Evolutionary conservation across 2,329 filamentous ascomycete species (phyloP).

Genomic region (Xylariaceae sp.): DNA sequence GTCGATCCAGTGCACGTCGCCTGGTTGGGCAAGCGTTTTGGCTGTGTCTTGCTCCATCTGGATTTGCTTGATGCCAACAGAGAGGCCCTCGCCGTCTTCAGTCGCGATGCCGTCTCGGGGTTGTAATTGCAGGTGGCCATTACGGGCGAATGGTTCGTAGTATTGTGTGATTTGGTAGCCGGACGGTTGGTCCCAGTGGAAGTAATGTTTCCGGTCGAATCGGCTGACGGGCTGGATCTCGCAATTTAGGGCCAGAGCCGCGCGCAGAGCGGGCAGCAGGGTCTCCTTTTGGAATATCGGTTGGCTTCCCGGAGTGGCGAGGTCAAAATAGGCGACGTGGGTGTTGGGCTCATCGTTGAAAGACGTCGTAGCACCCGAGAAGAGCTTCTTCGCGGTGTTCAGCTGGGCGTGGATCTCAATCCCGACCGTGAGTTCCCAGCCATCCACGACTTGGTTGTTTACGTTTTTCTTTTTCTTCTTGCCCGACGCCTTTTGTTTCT

Average conservation of each 20-base stretch:
- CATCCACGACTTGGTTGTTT: conserved; percentile 51
- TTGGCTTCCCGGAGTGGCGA: conserved; percentile 84
- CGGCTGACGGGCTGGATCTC: conserved; percentile 69
- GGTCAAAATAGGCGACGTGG: conserved; percentile 85
- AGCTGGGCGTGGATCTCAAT: conserved; percentile 97
- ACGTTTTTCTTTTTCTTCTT: conserved; percentile 45
- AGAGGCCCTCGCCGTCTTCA: conserved; percentile 65
- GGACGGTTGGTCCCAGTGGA: conserved; percentile 95
- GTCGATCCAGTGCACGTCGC: conserved; percentile 73
- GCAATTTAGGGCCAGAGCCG: conserved; percentile 80
- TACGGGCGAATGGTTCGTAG: conserved; percentile 67
- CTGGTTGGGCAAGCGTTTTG: conserved; percentile 79
- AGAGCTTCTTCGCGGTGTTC: conserved; percentile 84
- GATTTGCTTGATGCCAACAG: conserved; percentile 83
- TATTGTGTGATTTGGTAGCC: conserved; percentile 99
- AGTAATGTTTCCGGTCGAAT: conserved; percentile 98
- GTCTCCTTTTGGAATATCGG: conserved; percentile 80
- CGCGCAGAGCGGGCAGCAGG: conserved; percentile 83
- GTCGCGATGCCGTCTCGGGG: conserved; percentile 74
- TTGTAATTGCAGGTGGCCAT: conserved; percentile 68
- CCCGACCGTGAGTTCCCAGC: conserved; percentile 92
- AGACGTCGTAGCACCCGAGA: conserved; percentile 68
- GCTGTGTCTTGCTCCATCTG: conserved; percentile 98
- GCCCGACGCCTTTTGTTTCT: conserved; percentile 43
- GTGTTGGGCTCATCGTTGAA: conserved; percentile 71